Evolutionary conservation across 2,329 filamentous ascomycete species (phyloP).

Genomic region (Botrytis byssoidea): DNA sequence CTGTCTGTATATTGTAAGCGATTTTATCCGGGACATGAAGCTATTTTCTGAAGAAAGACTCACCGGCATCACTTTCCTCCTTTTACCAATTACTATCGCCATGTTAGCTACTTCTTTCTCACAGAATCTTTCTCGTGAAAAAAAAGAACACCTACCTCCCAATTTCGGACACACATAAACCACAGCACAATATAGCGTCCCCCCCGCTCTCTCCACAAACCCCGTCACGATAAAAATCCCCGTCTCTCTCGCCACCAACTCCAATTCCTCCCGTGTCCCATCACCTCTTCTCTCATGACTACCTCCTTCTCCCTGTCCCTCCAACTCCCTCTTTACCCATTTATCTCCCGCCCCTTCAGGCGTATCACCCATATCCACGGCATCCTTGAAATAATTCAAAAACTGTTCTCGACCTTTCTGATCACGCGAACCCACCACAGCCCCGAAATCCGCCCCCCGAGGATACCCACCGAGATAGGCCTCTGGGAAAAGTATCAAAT

Average conservation of each 20-base stretch:
- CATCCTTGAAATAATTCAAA: neutral
- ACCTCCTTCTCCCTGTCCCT: neutral
- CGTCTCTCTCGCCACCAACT: neutral
- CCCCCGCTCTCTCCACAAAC: neutral
- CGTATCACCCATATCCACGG: neutral
- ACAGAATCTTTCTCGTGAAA: neutral
- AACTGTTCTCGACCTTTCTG: neutral
- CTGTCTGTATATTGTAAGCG: neutral
- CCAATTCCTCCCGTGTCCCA: neutral
- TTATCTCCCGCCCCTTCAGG: neutral
- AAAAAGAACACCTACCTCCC: neutral
- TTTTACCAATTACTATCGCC: neutral
- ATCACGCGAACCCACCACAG: neutral
- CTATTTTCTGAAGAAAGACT: neutral
- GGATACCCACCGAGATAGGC: neutral
- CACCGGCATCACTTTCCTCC: neutral
- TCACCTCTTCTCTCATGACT: neutral
- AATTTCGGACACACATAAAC: neutral
- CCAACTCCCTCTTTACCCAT: neutral
- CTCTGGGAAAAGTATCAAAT: neutral
- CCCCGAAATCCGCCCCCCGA: neutral
- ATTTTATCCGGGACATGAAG: neutral
- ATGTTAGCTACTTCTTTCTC: neutral
- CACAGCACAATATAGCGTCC: neutral
- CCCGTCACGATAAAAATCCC: neutral